Conservation (phyloP, 2,329 filamentous ascomycete genomes). For the Penicillium sp. region DNA sequence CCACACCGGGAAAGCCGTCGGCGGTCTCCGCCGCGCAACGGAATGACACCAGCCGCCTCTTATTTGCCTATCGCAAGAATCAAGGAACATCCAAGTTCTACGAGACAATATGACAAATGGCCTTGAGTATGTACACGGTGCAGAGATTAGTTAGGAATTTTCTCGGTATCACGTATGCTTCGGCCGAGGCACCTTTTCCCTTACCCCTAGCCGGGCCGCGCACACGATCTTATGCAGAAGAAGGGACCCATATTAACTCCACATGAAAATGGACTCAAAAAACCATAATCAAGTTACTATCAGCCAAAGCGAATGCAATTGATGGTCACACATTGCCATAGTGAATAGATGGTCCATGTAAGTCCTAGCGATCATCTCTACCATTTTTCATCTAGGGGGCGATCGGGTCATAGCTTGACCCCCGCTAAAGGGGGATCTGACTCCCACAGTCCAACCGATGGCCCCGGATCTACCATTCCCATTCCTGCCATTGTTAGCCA, state of each 20-base stretch:
- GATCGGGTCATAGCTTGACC: slow-evolving; percentile 14
- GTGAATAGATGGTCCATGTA: not conserved
- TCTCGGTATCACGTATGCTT: too few species aligned
- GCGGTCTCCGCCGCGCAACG: not conserved
- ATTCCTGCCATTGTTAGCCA: slow-evolving; percentile 5
- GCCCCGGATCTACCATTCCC: slow-evolving; percentile 13
- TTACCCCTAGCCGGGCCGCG: not conserved
- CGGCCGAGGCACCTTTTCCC: not conserved
- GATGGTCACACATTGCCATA: not conserved
- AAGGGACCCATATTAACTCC: slow-evolving; percentile 11
- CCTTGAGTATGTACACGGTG: not conserved
- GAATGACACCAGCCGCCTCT: not conserved
- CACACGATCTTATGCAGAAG: slow-evolving; percentile 17
- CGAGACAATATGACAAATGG: not conserved
- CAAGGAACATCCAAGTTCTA: not conserved
- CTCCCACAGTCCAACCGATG: slow-evolving; percentile 17
- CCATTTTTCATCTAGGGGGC: slow-evolving; percentile 16
- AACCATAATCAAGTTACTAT: too few species aligned
- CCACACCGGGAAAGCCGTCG: not conserved
- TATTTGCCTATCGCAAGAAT: not conserved
- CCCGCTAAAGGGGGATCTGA: slow-evolving; percentile 12
- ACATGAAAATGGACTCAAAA: slow-evolving; percentile 20
- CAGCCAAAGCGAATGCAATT: too few species aligned
- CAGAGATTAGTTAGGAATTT: too few species aligned
- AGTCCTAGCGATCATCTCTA: slow-evolving; percentile 11